Conservation (phyloP, 805 yeast species). For the Saturnispora mendoncae region DNA sequence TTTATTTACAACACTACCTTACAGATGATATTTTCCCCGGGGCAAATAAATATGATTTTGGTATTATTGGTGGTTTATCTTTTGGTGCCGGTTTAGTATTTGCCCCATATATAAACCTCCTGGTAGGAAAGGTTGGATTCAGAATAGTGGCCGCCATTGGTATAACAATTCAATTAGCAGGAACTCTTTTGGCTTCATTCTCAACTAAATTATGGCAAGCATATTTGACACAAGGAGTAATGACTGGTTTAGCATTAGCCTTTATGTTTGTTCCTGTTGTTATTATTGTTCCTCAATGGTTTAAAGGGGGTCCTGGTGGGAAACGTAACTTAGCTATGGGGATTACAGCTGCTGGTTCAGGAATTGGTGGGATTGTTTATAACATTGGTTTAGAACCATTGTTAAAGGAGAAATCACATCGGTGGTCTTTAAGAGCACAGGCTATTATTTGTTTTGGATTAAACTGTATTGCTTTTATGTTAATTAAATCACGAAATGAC, state of each 20-base stretch:
- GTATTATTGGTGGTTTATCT: constrained; percentile 59
- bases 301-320: constrained; percentile 32
- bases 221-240: constrained; percentile 57
- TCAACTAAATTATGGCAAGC: constrained; percentile 55
- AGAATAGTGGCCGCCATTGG: constrained; percentile 40
- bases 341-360: constrained; percentile 42
- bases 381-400: constrained; percentile 41
- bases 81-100: constrained; percentile 45
- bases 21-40: constrained; percentile 43
- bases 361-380: constrained; percentile 43
- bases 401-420: constrained; percentile 30
- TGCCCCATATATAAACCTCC: constrained; percentile 38
- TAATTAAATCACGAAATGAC: constrained; percentile 32
- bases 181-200: constrained; percentile 52
- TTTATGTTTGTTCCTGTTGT: constrained; percentile 50
- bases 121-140: constrained; percentile 38
- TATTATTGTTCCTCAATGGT: constrained; percentile 62
- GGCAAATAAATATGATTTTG: constrained; percentile 50
- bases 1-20: constrained; percentile 51
- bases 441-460: constrained; percentile 32
- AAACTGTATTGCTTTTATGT: constrained; percentile 25
- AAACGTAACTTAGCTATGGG: constrained; percentile 49
- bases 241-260: constrained; percentile 52
- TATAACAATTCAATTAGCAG: constrained; percentile 40
- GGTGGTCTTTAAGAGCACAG: constrained; percentile 46